Evolutionary conservation across 441 rosid species (phyloP).

Genomic region (Pelargonium cotyledonis): DNA sequence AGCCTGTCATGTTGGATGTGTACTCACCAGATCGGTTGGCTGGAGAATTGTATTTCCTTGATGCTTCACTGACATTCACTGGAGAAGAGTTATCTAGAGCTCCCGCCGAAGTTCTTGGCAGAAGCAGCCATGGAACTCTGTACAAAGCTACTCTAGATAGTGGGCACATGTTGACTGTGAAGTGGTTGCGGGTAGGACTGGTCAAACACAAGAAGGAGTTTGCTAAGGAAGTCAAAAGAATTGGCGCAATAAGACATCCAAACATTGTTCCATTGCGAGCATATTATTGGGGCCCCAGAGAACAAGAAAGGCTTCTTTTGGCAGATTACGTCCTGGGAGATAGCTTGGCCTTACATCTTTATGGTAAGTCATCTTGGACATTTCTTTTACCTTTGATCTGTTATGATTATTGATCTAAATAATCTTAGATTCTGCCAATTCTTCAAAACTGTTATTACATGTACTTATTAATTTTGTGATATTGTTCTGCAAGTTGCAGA

Average conservation of each 20-base stretch:
- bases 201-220: constrained; percentile 88
- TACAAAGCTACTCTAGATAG: constrained; percentile 85
- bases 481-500: neutral
- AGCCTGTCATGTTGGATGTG: constrained; percentile 64
- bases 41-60: constrained; percentile 80
- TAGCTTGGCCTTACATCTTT: constrained; percentile 82
- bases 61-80: constrained; percentile 62
- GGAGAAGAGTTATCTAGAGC: constrained; percentile 92
- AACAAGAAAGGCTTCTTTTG: constrained; percentile 87
- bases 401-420: constrained; percentile 1
- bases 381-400: constrained; percentile 10
- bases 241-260: constrained; percentile 69
- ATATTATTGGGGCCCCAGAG: constrained; percentile 94
- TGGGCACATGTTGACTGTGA: constrained; percentile 81
- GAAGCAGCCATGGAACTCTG: constrained; percentile 93
- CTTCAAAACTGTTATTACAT: neutral
- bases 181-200: constrained; percentile 90
- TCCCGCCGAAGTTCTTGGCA: constrained; percentile 96
- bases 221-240: constrained; percentile 69
- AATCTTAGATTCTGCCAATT: neutral
- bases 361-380: constrained; percentile 51
- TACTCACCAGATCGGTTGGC: constrained; percentile 88
- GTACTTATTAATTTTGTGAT: neutral
- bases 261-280: constrained; percentile 76
- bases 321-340: constrained; percentile 78